A percentile compares a stretch with the other conserved stretches of the same genome.
Conservation (phyloP, 345 rosid species). For the Gossypium mustelinum region DNA sequence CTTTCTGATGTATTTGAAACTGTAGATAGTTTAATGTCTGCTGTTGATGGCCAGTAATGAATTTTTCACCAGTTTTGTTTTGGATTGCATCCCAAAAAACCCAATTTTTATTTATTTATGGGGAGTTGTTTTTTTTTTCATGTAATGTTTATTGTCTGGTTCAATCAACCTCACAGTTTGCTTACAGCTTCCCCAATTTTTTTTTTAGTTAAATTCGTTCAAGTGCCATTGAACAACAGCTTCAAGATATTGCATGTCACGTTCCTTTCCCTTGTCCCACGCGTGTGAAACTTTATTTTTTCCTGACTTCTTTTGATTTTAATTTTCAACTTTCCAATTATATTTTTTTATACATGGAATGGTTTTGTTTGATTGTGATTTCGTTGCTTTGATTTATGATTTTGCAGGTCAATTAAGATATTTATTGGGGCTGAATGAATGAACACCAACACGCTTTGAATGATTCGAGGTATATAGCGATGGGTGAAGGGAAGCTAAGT, state of each 20-base stretch:
- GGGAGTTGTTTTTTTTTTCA: no score
- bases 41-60: slow-evolving; percentile 42
- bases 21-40: slow-evolving; percentile 43
- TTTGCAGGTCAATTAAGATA: slow-evolving; percentile 22
- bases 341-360: not conserved
- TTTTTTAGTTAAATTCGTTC: not conserved
- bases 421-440: not conserved
- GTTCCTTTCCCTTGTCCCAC: slow-evolving; percentile 7
- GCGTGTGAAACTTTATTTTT: not conserved
- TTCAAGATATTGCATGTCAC: slow-evolving; percentile 9
- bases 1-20: slow-evolving; percentile 36
- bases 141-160: not conserved
- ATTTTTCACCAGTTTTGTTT: slow-evolving; percentile 37
- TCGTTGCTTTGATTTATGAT: not conserved
- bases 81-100: slow-evolving; percentile 19
- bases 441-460: no score
- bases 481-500: not conserved
- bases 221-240: slow-evolving; percentile 8
- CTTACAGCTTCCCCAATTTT: not conserved
- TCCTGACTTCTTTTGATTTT: not conserved
- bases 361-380: not conserved
- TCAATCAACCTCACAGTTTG: not conserved
- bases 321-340: no score
- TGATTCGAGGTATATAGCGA: not conserved
- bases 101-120: not conserved